Evolutionary conservation across 768 basidiomycete species (phyloP).

Genomic region (Boletellus sp.): DNA sequence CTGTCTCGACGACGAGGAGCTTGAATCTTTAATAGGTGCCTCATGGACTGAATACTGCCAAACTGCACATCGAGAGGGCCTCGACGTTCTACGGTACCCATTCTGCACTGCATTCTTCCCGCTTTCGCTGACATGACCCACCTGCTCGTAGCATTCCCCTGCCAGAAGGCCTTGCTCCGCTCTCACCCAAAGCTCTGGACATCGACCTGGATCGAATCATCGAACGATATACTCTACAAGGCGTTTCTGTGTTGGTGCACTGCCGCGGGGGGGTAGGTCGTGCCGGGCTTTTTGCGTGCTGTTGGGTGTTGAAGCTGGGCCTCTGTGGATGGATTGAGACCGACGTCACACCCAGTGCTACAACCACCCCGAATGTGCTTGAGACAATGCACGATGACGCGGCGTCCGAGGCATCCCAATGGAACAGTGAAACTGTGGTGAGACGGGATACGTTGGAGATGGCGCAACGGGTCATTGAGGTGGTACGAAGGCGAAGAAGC

Average conservation of each 20-base stretch:
- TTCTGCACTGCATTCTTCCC: background rate
- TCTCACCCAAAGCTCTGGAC: slow-evolving; percentile 56
- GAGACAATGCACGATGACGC: slow-evolving; percentile 4
- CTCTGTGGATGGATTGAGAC: slow-evolving; percentile 68
- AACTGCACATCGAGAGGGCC: slow-evolving; percentile 56
- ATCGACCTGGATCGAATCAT: slow-evolving; percentile 63
- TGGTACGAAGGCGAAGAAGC: slow-evolving; percentile 74
- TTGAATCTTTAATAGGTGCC: slow-evolving; percentile 73
- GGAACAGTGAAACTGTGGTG: slow-evolving; percentile 26
- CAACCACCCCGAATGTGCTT: slow-evolving; percentile 4
- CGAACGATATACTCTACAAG: slow-evolving; percentile 65
- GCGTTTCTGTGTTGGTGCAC: slow-evolving; percentile 74
- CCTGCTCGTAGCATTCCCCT: slow-evolving; percentile 63
- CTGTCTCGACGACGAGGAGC: slow-evolving; percentile 82
- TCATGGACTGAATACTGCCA: slow-evolving; percentile 76
- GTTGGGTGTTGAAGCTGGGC: slow-evolving; percentile 90
- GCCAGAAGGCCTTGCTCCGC: slow-evolving; percentile 85
- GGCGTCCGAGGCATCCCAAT: slow-evolving; percentile 2
- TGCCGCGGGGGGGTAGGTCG: slow-evolving; percentile 94
- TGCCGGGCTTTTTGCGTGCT: slow-evolving; percentile 87
- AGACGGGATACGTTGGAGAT: slow-evolving; percentile 54
- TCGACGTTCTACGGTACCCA: slow-evolving; percentile 75
- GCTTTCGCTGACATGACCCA: background rate
- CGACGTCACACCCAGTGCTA: slow-evolving; percentile 6
- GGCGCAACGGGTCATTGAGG: slow-evolving; percentile 67